phyloP scores from a whole-genome alignment of 2,329 filamentous ascomycete species.

The Colletotrichum melonis region DNA sequence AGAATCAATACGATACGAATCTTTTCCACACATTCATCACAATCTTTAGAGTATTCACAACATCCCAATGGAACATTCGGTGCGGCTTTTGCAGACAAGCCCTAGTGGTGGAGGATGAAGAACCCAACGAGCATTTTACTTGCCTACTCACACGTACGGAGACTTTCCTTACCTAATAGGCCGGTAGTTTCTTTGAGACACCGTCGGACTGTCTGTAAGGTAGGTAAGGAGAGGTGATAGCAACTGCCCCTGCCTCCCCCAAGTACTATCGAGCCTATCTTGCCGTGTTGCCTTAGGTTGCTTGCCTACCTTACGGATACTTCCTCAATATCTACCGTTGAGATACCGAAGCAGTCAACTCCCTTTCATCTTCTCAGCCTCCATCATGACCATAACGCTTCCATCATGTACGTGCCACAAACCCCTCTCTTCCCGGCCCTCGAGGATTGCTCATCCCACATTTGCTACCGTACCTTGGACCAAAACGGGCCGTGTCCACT shows the following conservation, averaged over 20 bases:
- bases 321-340: background rate
- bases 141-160: background rate
- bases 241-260: no score
- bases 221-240: no score
- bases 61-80: background rate
- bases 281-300: no score
- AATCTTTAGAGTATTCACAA: background rate
- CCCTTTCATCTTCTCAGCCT: background rate
- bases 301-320: no score
- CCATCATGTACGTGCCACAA: background rate
- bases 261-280: no score
- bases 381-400: background rate
- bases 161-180: background rate
- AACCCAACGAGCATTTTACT: background rate
- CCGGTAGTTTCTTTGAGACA: background rate
- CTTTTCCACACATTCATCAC: background rate
- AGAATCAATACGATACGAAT: background rate
- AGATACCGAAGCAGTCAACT: background rate
- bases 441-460: conserved; percentile 11
- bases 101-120: background rate
- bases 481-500: conserved; percentile 26
- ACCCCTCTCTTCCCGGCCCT: background rate
- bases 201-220: no score
- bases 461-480: background rate
- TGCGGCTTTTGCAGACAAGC: background rate